Base-by-base conservation (phyloP, 306 rosid species). In the Biancaea sappan region DNA sequence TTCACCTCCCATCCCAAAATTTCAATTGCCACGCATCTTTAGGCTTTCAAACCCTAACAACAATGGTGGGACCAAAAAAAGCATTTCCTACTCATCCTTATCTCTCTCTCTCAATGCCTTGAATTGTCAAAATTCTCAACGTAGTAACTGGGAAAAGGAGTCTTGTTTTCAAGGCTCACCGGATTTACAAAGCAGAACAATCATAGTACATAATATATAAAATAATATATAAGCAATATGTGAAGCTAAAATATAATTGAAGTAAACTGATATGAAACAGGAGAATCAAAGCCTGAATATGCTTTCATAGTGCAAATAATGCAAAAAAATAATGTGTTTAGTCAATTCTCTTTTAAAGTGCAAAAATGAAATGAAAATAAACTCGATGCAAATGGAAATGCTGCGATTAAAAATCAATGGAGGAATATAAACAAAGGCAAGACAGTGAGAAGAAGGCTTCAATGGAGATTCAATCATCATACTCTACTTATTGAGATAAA, bases 41-140 rank as follows among this genome's bases (percentile, higher is more conserved):
- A 1, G 0, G 0, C 38, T 48, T 32, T 15, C 25, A 47, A 75
- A 41, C 70, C 70, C 63, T 46, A 80, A 77, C 59, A 9, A 10
- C 57, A 73, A 94, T 94, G 96, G 86, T 83, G 65, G 90, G 91
- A 68, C 89, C 89, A 31, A 87, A 77, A 77, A 58, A 59, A 87
- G n/a, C 89, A 79, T 47, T 85, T 88, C 67, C 82, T 94, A 47
- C 86, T 86, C 4, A 56, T 78, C 37, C 46, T 86, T 37, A 48
- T 86, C 79, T 75, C 84, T 43, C 47, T 86, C 53, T n/a, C n/a
- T 50, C 25, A 18, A 26, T 60, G 14, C 34, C 15, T 18, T 18
- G 26, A 14, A n/a, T 18, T 60, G 25, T 22, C 46, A n/a, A 16
- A 15, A 60, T 60, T 12, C n/a, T 34, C 16, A 8, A 32, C 5